Evolutionary conservation across 352 stramenopile genomes (phyloP).

Genomic region (Phytopythium ostracodes): DNA sequence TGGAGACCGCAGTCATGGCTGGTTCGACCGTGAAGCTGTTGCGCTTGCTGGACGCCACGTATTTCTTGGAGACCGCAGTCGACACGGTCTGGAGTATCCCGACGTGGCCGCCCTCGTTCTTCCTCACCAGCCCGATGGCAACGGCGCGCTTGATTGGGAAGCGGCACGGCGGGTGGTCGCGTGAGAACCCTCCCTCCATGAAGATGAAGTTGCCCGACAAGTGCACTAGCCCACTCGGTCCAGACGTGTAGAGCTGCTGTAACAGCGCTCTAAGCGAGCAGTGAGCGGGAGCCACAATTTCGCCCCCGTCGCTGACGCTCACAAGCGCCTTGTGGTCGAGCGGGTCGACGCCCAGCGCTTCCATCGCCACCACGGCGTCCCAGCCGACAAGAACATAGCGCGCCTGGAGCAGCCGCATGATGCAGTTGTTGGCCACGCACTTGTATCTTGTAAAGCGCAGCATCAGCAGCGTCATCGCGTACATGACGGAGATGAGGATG

Average conservation of each 20-base stretch:
- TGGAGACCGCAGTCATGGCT: neutral
- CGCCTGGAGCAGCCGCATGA: constrained; percentile 19
- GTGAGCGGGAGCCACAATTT: constrained; percentile 12
- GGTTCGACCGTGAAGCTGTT: constrained; percentile 1
- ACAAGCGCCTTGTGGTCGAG: constrained; percentile 7
- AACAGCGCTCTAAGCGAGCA: constrained; percentile 21
- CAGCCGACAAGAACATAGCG: constrained; percentile 20
- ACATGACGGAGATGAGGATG: constrained; percentile 8
- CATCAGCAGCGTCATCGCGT: constrained; percentile 5
- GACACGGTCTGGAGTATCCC: neutral
- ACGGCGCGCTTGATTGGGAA: constrained; percentile 7
- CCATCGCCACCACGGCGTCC: constrained; percentile 16
- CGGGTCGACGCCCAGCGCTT: constrained; percentile 22
- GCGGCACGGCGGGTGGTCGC: neutral
- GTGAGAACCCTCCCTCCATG: neutral
- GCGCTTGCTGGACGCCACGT: neutral
- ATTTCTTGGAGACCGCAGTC: neutral
- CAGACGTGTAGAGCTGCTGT: constrained; percentile 22
- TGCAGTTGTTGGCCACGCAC: constrained; percentile 13
- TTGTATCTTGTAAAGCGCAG: constrained; percentile 13
- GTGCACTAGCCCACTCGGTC: constrained; percentile 15
- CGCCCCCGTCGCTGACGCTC: neutral
- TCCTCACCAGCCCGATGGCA: constrained; percentile 6
- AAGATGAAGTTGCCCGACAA: constrained; percentile 24
- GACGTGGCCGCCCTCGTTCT: neutral